These are phyloP conservation scores for Geum urbanum DNA, from an alignment of 306 rosid genomes.

Conservation along the genomic window DNA sequence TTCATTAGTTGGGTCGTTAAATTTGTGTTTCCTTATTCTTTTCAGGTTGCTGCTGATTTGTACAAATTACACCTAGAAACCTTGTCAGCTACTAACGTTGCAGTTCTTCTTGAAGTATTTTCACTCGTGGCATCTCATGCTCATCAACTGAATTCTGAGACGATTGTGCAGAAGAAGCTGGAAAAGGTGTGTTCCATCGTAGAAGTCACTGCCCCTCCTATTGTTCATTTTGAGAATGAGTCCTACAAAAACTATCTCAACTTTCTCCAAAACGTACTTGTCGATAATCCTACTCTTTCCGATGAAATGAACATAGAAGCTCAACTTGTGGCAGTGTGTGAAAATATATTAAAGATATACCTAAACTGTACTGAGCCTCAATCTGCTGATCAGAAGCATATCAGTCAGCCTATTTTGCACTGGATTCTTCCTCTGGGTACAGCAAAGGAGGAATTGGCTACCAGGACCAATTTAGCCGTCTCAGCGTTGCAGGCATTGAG, in stretches of 20 bases:
- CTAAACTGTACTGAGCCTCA: slow-evolving; percentile 55
- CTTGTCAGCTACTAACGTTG: slow-evolving; percentile 48
- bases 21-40: slow-evolving; percentile 9
- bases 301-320: slow-evolving; percentile 58
- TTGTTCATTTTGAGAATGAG: slow-evolving; percentile 96
- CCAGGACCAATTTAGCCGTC: slow-evolving; percentile 68
- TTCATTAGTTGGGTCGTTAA: background rate
- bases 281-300: slow-evolving; percentile 24
- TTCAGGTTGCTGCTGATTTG: slow-evolving; percentile 68
- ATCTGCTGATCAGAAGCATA: slow-evolving; percentile 34
- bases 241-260: slow-evolving; percentile 67
- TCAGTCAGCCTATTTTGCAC: slow-evolving; percentile 32
- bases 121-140: slow-evolving; percentile 73
- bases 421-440: slow-evolving; percentile 75
- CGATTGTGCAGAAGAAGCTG: slow-evolving; percentile 65
- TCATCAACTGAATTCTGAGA: slow-evolving; percentile 60
- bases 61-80: slow-evolving; percentile 50
- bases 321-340: slow-evolving; percentile 59
- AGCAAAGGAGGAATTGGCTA: slow-evolving; percentile 81
- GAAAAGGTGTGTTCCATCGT: slow-evolving; percentile 80
- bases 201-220: slow-evolving; percentile 87
- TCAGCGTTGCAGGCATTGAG: slow-evolving; percentile 64
- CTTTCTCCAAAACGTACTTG: slow-evolving; percentile 54
- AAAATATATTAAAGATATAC: slow-evolving; percentile 66
- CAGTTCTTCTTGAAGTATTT: slow-evolving; percentile 60